Base-by-base conservation (phyloP, 192 early-diverging fungal genomes). In the Linnemannia elongata region DNA sequence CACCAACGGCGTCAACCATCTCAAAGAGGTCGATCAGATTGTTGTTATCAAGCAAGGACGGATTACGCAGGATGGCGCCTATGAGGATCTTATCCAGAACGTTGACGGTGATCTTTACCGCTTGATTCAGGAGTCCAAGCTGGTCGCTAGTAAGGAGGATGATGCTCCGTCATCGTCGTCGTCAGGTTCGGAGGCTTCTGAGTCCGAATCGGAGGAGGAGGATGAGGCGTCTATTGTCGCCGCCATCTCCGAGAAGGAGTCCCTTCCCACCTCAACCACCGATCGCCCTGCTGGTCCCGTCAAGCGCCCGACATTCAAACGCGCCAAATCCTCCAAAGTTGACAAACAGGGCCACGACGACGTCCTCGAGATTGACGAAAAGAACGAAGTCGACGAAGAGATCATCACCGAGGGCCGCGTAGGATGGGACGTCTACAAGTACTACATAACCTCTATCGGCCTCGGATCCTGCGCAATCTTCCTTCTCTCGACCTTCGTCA, bases 1-100 rank as follows among this genome's bases (percentile, higher is more conserved):
- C 45, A 96, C 96, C 36, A 94, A 94, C 72, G 93, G 93, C 8
- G 93, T 97, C 45, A 93, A 94, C 68, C 95, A 95, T 72, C 74
- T 98, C 12, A 90, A 89, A 30, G 90, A 93, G 35, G 88, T 91
- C 6, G 95, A 97, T 75, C 87, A 90, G n/a, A 91, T 97, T 17
- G 73, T 96, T 60, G 87, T 96, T 80, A 81, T 99, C 63, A 89
- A 89, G 69, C 90, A 96, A 13, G 97, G 97, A 4, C 70, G 77
- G 12, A 92, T 97, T 33, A 83, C 78, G 57, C 95, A 96, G 80
- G 83, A 91, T 36, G 97, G 96, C 15, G 47, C 85, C 0, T 95
- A 94, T 77, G 68, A 81, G 9, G 89, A 92, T 0, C 88, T 98
- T 35, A 95, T 97, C 88, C 74, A 81, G 35, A 75, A 78, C 39